Base-by-base conservation (phyloP, 2,329 filamentous ascomycete genomes). In the Diaporthe citriasiana region DNA sequence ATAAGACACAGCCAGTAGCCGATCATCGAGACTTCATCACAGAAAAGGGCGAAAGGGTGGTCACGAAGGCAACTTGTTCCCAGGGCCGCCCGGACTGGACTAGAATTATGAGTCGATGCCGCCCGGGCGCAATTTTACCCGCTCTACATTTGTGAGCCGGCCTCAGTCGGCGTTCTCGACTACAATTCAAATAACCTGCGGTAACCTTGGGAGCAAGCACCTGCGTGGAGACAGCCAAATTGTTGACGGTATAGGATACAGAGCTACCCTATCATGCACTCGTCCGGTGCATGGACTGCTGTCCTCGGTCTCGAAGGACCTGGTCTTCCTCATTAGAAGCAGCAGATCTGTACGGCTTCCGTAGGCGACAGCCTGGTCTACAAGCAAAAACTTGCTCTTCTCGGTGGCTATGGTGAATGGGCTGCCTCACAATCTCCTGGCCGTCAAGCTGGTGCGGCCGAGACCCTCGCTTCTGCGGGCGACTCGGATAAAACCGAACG, bases 381-480 rank as follows among this genome's bases (percentile, higher is more conserved):
- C 63, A 19, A 38, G 22, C n/a, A 51, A 42, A 45, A 38, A 22
- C 22, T 27, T 25, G 45, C 13, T 15, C n/a, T 51, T 66, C 13
- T 66, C 45, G 30, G 45, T 45, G n/a, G 30, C 33, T 5, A 19
- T 25, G 27, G 45, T 63, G 63, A 30, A 40, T 50, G 33, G 63
- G 63, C 15, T 68, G 47, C 63, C 63, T 68, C 63, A 66, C 47
- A 53, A 68, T 40, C 15, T 51, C 63, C n/a, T 40, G 33, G 47
- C 22, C 17, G n/a, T 53, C 33, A 53, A 51, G 30, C 45, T 68
- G 4, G n/a, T 22, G 33, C 35, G 30, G 45, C 63, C 22, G 47
- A 68, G 47, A 19, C 63, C 45, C 63, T 68, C 63, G 63, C 63
- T 68, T 53, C 45, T 53, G 63, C 63, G 63, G 47, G 63, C 45